Percentiles rank a stretch among this genome's conserved stretches.
These are phyloP conservation scores for Fraxinus velutina DNA, from an alignment of 305 asterid genomes.

Conservation along the genomic window DNA sequence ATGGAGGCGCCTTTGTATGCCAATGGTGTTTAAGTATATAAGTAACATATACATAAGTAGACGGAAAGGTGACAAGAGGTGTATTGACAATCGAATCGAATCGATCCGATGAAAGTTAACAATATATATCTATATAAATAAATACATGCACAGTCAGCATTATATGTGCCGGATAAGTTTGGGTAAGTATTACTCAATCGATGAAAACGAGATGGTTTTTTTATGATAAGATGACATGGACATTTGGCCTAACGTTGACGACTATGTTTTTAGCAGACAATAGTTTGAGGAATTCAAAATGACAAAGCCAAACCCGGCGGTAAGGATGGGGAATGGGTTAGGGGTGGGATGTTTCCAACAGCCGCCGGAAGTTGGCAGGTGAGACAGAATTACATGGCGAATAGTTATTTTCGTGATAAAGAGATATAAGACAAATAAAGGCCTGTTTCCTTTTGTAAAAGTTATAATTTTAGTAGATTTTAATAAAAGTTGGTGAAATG, in stretches of 20 bases:
- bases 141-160: neutral
- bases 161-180: neutral
- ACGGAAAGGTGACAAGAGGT: too few relatives aligned
- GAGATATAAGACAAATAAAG: too few relatives aligned
- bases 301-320: conserved; percentile 29
- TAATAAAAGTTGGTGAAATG: too few relatives aligned
- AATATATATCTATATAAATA: too few relatives aligned
- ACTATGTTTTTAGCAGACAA: conserved; percentile 14
- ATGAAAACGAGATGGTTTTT: neutral
- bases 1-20: neutral
- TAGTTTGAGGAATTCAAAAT: conserved; percentile 28
- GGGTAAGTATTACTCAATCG: neutral
- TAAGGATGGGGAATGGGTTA: neutral
- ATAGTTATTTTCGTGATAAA: neutral
- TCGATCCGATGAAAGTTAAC: neutral
- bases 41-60: too few relatives aligned
- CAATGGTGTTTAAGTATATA: neutral
- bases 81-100: neutral
- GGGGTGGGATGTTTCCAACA: neutral
- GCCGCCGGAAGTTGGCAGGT: conserved; percentile 39
- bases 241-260: conserved; percentile 27
- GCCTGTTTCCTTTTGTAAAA: too few relatives aligned
- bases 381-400: conserved; percentile 16
- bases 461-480: too few relatives aligned
- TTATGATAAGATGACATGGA: conserved; percentile 2